A percentile compares a stretch with the other conserved stretches of the same genome.
Evolutionary conservation across 495 filamentous ascomycete species (phyloP).

Genomic region (Penicillium paradoxum): DNA sequence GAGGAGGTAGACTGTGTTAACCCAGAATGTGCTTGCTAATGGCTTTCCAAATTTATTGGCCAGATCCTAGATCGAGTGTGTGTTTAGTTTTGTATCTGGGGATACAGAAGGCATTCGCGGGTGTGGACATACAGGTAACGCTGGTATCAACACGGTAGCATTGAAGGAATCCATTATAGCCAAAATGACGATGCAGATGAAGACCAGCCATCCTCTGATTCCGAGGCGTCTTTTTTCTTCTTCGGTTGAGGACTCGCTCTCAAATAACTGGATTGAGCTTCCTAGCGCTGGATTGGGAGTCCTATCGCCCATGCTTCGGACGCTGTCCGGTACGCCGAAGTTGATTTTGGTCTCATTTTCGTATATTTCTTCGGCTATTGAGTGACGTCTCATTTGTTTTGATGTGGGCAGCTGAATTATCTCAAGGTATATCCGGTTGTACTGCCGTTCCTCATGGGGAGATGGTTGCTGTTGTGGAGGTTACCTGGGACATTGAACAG

Average conservation of each 20-base stretch:
- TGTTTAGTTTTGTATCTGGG: conserved; percentile 10
- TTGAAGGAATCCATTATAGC: conserved; percentile 41
- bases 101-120: too few species aligned
- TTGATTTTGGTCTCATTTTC: conserved; percentile 16
- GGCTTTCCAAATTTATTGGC: conserved; percentile 25
- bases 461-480: background rate
- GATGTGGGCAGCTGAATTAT: background rate
- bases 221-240: conserved; percentile 20
- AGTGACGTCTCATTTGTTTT: conserved; percentile 18
- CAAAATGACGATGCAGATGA: conserved; percentile 30
- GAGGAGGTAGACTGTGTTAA: conserved; percentile 37
- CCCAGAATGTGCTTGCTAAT: conserved; percentile 36
- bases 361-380: conserved; percentile 8
- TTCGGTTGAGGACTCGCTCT: conserved; percentile 5
- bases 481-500: background rate
- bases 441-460: background rate
- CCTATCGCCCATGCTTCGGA: conserved; percentile 18
- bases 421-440: too few species aligned
- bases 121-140: conserved; percentile 25
- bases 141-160: conserved; percentile 31
- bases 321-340: conserved; percentile 15
- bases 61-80: conserved; percentile 16
- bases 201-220: conserved; percentile 31
- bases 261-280: conserved; percentile 22
- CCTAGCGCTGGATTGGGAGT: conserved; percentile 12